phyloP scores from a whole-genome alignment of 2,329 filamentous ascomycete species.

The Penicillium nordicum region DNA sequence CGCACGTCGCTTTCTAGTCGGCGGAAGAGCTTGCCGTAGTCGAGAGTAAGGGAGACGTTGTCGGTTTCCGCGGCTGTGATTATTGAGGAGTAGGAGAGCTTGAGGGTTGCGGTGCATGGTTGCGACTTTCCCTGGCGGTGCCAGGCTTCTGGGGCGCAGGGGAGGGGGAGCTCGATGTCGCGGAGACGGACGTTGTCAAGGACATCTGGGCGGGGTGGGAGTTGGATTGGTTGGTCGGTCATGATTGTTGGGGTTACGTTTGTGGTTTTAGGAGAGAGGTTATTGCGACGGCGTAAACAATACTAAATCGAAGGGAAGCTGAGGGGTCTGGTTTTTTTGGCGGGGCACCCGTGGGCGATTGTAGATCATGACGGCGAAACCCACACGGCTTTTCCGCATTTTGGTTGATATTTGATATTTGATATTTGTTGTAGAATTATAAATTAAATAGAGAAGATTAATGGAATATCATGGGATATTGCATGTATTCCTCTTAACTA shows the following conservation, averaged over 20 bases:
- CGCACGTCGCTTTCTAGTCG: constrained; percentile 36
- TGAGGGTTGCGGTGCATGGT: constrained; percentile 44
- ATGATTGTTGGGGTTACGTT: constrained; percentile 12
- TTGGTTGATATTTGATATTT: neutral
- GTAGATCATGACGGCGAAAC: constrained; percentile 20
- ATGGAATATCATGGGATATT: too few species aligned
- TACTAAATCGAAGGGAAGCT: constrained; percentile 5
- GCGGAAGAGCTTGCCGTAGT: constrained; percentile 49
- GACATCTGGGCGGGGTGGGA: constrained; percentile 31
- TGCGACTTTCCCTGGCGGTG: constrained; percentile 45
- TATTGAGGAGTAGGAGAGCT: constrained; percentile 42
- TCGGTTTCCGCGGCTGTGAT: constrained; percentile 43
- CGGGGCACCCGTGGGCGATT: constrained; percentile 9
- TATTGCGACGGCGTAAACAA: neutral
- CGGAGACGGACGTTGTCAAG: constrained; percentile 42
- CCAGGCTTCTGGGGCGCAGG: constrained; percentile 47
- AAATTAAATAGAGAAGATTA: neutral
- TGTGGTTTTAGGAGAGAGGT: neutral
- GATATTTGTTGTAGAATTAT: too few species aligned
- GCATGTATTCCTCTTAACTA: neutral
- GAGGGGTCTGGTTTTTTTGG: constrained; percentile 14
- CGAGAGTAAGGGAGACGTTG: constrained; percentile 45
- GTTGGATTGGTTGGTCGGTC: constrained; percentile 27
- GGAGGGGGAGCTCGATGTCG: constrained; percentile 44
- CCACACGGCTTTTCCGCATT: neutral